Evolutionary conservation across 345 rosid species (phyloP).

Genomic region (Cardamine chenopodiifolia): DNA sequence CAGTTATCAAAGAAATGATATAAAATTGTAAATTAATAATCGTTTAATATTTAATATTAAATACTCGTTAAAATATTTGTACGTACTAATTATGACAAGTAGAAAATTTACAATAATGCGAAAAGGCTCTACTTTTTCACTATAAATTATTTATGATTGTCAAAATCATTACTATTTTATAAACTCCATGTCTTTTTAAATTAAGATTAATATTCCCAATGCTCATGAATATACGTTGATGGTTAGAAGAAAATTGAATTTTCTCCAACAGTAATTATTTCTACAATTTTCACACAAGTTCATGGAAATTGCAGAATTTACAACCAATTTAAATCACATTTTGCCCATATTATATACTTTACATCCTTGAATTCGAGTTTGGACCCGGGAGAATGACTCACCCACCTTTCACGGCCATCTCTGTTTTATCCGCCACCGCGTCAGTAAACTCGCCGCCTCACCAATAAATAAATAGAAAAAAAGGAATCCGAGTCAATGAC

Average conservation of each 20-base stretch:
- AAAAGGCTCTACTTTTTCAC: neutral
- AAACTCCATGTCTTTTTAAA: neutral
- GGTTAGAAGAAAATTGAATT: neutral
- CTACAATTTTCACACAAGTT: conserved; percentile 3
- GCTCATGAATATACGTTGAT: neutral
- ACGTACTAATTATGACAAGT: neutral
- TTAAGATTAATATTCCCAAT: neutral
- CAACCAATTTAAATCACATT: conserved; percentile 22
- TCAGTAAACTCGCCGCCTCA: conserved; percentile 26
- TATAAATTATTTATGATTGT: too few species aligned
- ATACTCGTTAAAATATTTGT: neutral
- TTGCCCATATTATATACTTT: neutral
- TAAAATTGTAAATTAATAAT: neutral
- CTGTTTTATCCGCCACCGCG: conserved; percentile 35
- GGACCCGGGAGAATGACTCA: conserved; percentile 54
- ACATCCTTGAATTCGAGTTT: conserved; percentile 35
- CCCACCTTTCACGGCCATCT: conserved; percentile 56
- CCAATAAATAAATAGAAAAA: conserved; percentile 15
- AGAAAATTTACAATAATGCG: neutral
- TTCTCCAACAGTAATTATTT: conserved; percentile 8
- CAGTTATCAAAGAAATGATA: neutral
- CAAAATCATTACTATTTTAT: neutral
- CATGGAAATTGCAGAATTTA: conserved; percentile 17
- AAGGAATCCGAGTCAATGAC: conserved; percentile 26
- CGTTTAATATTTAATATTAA: neutral